Evolutionary conservation across 116 monocot genomes (phyloP).

Genomic region (Phalaenopsis hybrid): DNA sequence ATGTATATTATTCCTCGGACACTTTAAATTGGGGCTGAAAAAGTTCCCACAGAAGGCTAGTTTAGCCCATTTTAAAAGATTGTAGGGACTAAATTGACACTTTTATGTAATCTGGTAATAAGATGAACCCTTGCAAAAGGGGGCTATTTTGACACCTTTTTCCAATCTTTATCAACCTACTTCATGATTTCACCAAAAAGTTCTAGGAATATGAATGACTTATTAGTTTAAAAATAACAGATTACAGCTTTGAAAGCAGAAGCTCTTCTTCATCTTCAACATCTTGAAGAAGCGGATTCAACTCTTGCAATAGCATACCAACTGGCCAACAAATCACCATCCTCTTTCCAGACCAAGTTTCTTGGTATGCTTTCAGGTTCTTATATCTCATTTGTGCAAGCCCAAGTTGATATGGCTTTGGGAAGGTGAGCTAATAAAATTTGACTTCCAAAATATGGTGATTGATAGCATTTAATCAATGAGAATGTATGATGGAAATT

Average conservation of each 20-base stretch:
- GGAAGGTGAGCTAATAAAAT: conserved; percentile 25
- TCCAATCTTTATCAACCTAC: no score
- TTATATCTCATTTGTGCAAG: conserved; percentile 22
- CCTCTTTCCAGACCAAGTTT: conserved; percentile 12
- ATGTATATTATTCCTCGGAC: no score
- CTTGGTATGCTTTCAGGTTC: conserved; percentile 25
- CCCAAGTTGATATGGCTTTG: conserved; percentile 27
- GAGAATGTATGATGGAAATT: background rate
- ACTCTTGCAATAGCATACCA: conserved; percentile 9
- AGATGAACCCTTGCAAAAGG: no score
- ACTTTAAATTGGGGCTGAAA: no score
- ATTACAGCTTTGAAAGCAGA: conserved; percentile 23
- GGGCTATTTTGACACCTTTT: no score
- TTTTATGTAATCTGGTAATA: no score
- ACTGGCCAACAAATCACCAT: background rate
- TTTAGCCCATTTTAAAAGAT: no score
- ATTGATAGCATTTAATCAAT: background rate
- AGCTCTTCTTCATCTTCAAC: conserved; percentile 28
- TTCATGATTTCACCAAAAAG: background rate
- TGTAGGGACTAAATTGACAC: no score
- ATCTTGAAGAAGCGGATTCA: conserved; percentile 32
- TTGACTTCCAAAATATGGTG: background rate
- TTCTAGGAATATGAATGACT: background rate
- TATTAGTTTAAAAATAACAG: conserved; percentile 12
- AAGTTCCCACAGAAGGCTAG: no score